Percentiles rank a stretch among this genome's conserved stretches.
These are phyloP conservation scores for Ogataea methanolica DNA, from an alignment of 805 yeast species.

Conservation along the genomic window DNA sequence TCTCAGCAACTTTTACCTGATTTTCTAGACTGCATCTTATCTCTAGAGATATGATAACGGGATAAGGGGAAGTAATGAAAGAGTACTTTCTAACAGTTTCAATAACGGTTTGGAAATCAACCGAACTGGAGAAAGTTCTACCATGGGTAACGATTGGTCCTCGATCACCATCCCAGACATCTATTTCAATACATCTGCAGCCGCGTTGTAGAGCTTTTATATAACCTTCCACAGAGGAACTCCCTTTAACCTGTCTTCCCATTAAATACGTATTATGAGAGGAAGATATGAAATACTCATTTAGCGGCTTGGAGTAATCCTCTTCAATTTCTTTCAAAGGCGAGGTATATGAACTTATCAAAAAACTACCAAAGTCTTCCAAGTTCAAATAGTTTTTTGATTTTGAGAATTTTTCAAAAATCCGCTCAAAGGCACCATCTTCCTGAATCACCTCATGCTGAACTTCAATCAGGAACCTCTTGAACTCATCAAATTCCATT, in stretches of 20 bases:
- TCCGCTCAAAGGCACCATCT: conserved; percentile 25
- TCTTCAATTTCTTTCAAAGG: conserved; percentile 22
- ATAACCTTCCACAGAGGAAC: conserved; percentile 86
- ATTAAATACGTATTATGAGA: conserved; percentile 90
- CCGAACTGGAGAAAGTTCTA: conserved; percentile 69
- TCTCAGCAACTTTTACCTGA: conserved; percentile 55
- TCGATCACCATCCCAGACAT: conserved; percentile 76
- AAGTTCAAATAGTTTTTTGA: conserved; percentile 16
- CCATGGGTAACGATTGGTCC: conserved; percentile 94
- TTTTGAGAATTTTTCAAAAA: conserved; percentile 36
- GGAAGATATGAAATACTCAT: conserved; percentile 84
- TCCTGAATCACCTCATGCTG: conserved; percentile 43
- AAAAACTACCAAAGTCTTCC: conserved; percentile 27
- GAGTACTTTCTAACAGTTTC: conserved; percentile 78
- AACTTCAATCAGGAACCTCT: conserved; percentile 37
- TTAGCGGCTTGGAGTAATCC: conserved; percentile 61
- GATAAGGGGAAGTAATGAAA: conserved; percentile 81
- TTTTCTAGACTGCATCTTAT: conserved; percentile 67
- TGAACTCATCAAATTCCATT: conserved; percentile 31
- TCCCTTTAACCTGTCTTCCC: conserved; percentile 86
- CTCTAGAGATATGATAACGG: conserved; percentile 82
- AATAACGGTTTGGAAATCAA: conserved; percentile 65
- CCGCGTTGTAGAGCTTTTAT: conserved; percentile 84
- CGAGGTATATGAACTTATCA: conserved; percentile 29
- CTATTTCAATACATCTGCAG: conserved; percentile 92